These are phyloP conservation scores for Acidomyces sp. DNA, from an alignment of 495 filamentous ascomycete genomes.

Conservation along the genomic window DNA sequence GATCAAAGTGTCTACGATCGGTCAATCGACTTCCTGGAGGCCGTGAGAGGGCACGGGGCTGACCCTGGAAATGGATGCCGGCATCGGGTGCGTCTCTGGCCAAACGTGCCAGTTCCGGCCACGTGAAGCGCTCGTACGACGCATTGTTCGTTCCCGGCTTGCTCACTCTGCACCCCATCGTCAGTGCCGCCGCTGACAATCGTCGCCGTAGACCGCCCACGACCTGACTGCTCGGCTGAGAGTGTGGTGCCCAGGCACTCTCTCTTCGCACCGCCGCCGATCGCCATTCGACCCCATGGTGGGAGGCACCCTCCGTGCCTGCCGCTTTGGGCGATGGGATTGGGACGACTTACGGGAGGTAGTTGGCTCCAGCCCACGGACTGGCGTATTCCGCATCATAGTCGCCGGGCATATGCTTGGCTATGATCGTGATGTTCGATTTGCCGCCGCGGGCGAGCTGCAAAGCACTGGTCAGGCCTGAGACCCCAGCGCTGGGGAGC, in stretches of 20 bases:
- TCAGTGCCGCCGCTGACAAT: slow-evolving; percentile 7
- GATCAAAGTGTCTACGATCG: slow-evolving; percentile 38
- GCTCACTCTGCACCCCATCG: slow-evolving; percentile 35
- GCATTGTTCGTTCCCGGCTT: slow-evolving; percentile 38
- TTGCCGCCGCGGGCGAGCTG: slow-evolving; percentile 56
- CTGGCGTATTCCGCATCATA: slow-evolving; percentile 95
- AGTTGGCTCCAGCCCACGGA: slow-evolving; percentile 92
- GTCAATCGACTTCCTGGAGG: slow-evolving; percentile 2
- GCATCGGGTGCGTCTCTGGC: slow-evolving; percentile 67
- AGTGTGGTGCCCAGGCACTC: too few relatives aligned
- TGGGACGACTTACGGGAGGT: slow-evolving; percentile 68
- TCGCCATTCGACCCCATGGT: too few relatives aligned
- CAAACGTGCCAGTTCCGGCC: slow-evolving; percentile 29
- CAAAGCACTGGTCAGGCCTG: slow-evolving; percentile 83
- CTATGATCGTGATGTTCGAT: slow-evolving; percentile 66
- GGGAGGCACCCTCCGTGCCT: not conserved
- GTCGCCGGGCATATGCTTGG: slow-evolving; percentile 97
- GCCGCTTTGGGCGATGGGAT: not conserved
- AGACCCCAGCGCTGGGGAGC: slow-evolving; percentile 66
- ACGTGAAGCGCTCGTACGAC: slow-evolving; percentile 37
- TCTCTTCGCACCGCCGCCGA: too few relatives aligned
- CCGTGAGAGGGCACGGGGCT: slow-evolving; percentile 6
- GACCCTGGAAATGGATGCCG: slow-evolving; percentile 77
- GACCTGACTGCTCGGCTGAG: too few relatives aligned
- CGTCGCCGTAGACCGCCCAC: not conserved